These are phyloP conservation scores for Microbotryomycetes sp. DNA, from an alignment of 1,284 basidiomycete species.

Conservation along the genomic window DNA sequence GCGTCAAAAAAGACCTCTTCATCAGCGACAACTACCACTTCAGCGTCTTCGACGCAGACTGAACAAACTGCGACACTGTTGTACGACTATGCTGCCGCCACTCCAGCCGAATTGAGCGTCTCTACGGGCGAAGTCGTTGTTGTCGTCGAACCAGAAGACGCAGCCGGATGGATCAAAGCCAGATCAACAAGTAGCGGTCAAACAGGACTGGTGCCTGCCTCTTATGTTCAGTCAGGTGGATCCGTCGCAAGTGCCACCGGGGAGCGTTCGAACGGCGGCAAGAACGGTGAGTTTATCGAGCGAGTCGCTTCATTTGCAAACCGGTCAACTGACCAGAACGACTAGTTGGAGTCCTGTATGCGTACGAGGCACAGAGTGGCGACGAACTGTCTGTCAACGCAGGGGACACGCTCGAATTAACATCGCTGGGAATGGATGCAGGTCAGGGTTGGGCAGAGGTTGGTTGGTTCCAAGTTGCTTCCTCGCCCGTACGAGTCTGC, in stretches of 20 bases:
- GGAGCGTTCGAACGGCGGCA: slow-evolving; percentile 40
- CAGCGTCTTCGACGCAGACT: not conserved
- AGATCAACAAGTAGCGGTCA: slow-evolving; percentile 49
- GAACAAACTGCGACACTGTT: slow-evolving; percentile 52
- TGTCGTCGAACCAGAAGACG: slow-evolving; percentile 66
- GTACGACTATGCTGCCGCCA: slow-evolving; percentile 62
- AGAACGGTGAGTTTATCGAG: slow-evolving; percentile 47
- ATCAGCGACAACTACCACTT: not conserved
- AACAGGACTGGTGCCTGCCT: slow-evolving; percentile 67
- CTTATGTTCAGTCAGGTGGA: slow-evolving; percentile 54
- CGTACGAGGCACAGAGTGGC: slow-evolving; percentile 56
- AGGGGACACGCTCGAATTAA: slow-evolving; percentile 57
- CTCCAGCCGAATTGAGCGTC: slow-evolving; percentile 63
- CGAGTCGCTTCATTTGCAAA: no score
- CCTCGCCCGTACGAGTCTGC: no score
- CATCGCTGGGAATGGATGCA: slow-evolving; percentile 33
- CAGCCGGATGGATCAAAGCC: slow-evolving; percentile 78
- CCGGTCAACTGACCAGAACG: no score
- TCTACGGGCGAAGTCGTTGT: slow-evolving; percentile 56
- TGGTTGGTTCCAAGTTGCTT: no score
- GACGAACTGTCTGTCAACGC: slow-evolving; percentile 62
- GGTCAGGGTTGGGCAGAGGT: slow-evolving; percentile 30
- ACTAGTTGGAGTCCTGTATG: slow-evolving; percentile 65
- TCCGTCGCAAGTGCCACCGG: slow-evolving; percentile 11
- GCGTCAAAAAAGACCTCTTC: not conserved